Conservation (phyloP, 495 filamentous ascomycete species). For the Aspergillus hancockii region DNA sequence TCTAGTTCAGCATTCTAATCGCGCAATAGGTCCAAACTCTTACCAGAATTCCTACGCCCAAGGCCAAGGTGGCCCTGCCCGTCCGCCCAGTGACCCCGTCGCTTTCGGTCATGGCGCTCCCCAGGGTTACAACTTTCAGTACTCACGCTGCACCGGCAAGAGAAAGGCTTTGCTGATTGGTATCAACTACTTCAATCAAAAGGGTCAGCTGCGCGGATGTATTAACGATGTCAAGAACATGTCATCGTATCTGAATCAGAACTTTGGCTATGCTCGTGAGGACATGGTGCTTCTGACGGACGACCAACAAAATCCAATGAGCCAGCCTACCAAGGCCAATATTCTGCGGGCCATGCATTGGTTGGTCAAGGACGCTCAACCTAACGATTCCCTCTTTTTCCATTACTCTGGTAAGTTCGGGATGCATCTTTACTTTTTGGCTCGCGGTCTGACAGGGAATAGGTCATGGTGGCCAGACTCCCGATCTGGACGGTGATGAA, state of each 20-base stretch:
- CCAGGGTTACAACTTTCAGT: slow-evolving; percentile 78
- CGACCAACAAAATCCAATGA: slow-evolving; percentile 96
- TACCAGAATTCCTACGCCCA: slow-evolving; percentile 37
- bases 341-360: slow-evolving; percentile 98
- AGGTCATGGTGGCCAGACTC: slow-evolving; percentile 98
- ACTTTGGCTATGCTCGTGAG: slow-evolving; percentile 91
- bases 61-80: slow-evolving; percentile 36
- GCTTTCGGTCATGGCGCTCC: slow-evolving; percentile 79
- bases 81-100: slow-evolving; percentile 46
- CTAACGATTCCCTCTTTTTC: slow-evolving; percentile 97
- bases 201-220: slow-evolving; percentile 88
- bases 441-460: slow-evolving; percentile 9
- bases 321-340: slow-evolving; percentile 93
- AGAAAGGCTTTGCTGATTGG: slow-evolving; percentile 93
- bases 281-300: slow-evolving; percentile 99
- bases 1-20: neutral
- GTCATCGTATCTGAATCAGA: slow-evolving; percentile 86
- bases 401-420: slow-evolving; percentile 85
- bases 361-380: slow-evolving; percentile 91
- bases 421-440: neutral
- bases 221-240: slow-evolving; percentile 99
- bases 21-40: neutral
- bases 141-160: slow-evolving; percentile 87
- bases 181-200: slow-evolving; percentile 96
- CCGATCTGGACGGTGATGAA: slow-evolving; percentile 91